Base-by-base conservation (phyloP, 2,329 filamentous ascomycete genomes). In the Fusarium equiseti region DNA sequence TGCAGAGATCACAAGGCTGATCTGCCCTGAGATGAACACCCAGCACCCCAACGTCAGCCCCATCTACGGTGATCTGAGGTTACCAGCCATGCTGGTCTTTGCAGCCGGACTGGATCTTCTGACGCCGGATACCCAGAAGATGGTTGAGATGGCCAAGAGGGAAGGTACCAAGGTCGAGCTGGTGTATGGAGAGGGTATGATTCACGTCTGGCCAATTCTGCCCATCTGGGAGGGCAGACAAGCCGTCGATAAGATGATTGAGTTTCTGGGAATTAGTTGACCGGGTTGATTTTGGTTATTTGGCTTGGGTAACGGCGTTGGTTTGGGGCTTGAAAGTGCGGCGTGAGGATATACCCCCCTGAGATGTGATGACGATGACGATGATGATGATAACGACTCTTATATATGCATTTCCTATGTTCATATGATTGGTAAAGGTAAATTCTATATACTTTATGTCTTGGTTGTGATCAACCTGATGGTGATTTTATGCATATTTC, bases 201-300 rank as follows among this genome's bases (percentile, higher is more conserved):
- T 79, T 50, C 78, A 80, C 35, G 76, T 77, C 11, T 80, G 78
- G 77, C 77, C 77, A 8, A 24, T 79, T 35, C 42, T 79, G 7
- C 72, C 77, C 10, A 71, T 78, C 6, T 71, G 72, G 27, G 78
- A 80, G 59, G 76, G 72, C 6, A 66, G 58, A 18, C 56, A 69
- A 29, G 77, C 77, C 2, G 52, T 77, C 24, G 71, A 77, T 8
- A 72, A 60, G 56, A 76, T 79, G 38, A 58, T 79, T 1, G 48
- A 71, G 24, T 80, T 76, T 73, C 32, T 80, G 40, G 64, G 67
- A 29, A 43, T 66, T 43, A 60, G 59, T 18, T 51, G 50, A 54
- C 46, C 8, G 24, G 11, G 43, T 20, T 57, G 20, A 50, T 45
- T 57, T 45, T 46, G 43, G 20, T 49, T 26, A 40, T 24, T 22